phyloP scores from a whole-genome alignment of 768 basidiomycete species.

The Mycena latifolia region DNA sequence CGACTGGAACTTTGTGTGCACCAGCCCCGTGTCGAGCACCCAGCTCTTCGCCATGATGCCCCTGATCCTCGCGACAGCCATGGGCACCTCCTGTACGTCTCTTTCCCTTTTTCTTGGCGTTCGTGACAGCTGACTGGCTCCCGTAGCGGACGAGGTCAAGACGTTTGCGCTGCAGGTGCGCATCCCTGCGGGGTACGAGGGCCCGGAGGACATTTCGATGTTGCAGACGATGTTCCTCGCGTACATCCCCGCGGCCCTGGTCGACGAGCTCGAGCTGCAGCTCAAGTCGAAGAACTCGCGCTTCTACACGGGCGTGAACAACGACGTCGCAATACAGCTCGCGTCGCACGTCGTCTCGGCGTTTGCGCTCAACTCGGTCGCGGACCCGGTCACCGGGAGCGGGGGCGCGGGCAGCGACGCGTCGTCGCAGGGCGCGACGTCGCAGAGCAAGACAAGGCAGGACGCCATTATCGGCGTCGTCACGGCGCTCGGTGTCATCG shows the following conservation, averaged over 20 bases:
- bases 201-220: conserved; percentile 56
- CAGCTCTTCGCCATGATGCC: conserved; percentile 88
- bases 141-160: conserved; percentile 49
- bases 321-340: conserved; percentile 63
- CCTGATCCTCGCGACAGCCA: conserved; percentile 47
- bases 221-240: conserved; percentile 81
- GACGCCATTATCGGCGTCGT: conserved; percentile 95
- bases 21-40: conserved; percentile 65
- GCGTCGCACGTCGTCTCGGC: conserved; percentile 79
- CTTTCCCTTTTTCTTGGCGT: conserved; percentile 22
- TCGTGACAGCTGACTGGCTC: conserved; percentile 12
- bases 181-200: conserved; percentile 68
- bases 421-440: conserved; percentile 42
- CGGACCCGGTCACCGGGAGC: conserved; percentile 48
- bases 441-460: conserved; percentile 66
- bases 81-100: conserved; percentile 47
- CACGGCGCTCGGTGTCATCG: conserved; percentile 82
- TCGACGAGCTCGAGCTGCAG: conserved; percentile 72
- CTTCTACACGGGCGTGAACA: conserved; percentile 70
- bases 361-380: conserved; percentile 66
- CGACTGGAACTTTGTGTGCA: conserved; percentile 79
- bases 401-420: conserved; percentile 33
- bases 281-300: conserved; percentile 67
- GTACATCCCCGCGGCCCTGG: conserved; percentile 69
- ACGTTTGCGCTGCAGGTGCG: conserved; percentile 77